Base-by-base conservation (phyloP, 257 asterid genomes). In the Misopates orontium region DNA sequence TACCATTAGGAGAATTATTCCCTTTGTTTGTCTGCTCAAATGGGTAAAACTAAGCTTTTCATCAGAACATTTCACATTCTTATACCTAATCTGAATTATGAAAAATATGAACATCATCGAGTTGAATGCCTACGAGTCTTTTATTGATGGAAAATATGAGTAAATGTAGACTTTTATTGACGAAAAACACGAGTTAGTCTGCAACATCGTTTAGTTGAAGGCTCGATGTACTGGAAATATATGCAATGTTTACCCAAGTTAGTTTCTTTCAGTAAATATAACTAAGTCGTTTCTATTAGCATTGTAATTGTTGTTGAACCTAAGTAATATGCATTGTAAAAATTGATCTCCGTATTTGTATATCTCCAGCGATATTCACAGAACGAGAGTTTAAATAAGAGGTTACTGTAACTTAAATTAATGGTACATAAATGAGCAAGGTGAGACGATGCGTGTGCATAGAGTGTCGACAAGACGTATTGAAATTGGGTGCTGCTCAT, bases 51-150 rank as follows among this genome's bases (percentile, higher is more conserved):
- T 61, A 31, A n/a, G 40, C 51, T 60, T 5, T 60, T 42, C 19
- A 19, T 18, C 32, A n/a, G 49, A 58, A 58, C 47, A 58, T 58
- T 58, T 17, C 64, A 58, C 64, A 58, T 58, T 58, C 40, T 6
- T 61, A 13, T 61, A 61, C 66, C 66, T 42, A 41, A 42, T 42
- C 15, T 8, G 11, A 60, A 60, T 61, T 9, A 42, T 61, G 66
- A 61, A 19, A n/a, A 10, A 20, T 17, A 60, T 47, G 48, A 18
- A n/a, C 4, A 21, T 31, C 36, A 20, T 14, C n/a, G 53, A 8
- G 54, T 60, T 41, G 10, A 19, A 21, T n/a, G n/a, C n/a, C n/a
- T n/a, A 13, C 28, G 6, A 60, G 19, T 60, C 32, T 17, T 21
- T 41, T 41, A 60, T 19, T 40, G 32, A 40, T 20, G 53, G 16